Conservation (phyloP, 257 asterid genomes). For the Osmanthus fragrans region DNA sequence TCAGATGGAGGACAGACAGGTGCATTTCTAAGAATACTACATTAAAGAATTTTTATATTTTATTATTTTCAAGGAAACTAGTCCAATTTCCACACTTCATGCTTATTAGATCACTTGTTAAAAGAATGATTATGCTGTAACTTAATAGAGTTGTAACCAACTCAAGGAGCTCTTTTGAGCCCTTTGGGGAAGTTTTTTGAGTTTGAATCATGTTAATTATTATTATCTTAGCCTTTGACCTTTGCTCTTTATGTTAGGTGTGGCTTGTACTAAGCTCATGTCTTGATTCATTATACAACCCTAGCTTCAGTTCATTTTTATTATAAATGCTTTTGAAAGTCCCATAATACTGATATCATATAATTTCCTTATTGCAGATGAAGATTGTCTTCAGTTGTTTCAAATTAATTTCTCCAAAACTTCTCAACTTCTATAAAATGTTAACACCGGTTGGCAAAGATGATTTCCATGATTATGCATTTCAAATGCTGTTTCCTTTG, state of each 20-base stretch:
- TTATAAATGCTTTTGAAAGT: neutral
- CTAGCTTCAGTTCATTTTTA: no score
- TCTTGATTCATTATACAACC: no score
- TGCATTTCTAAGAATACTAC: constrained; percentile 5
- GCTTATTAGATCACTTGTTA: neutral
- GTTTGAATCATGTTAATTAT: neutral
- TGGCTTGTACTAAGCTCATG: neutral
- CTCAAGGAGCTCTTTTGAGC: no score
- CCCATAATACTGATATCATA: constrained; percentile 11
- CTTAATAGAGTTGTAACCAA: no score
- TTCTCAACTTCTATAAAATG: constrained; percentile 36
- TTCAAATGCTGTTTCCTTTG: constrained; percentile 71
- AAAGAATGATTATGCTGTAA: neutral
- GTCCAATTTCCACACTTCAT: neutral
- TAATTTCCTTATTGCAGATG: constrained; percentile 55
- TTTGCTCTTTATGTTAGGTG: neutral
- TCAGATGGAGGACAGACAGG: constrained; percentile 73
- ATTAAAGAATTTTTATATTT: neutral
- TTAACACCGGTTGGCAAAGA: constrained; percentile 34
- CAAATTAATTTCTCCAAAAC: constrained; percentile 62
- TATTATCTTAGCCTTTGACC: neutral
- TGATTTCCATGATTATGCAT: constrained; percentile 53
- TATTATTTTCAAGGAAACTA: neutral
- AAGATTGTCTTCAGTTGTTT: constrained; percentile 68
- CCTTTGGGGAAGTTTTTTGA: no score